Evolutionary conservation across 163 green algal species (phyloP).

Genomic region (Scenedesmus sp.): DNA sequence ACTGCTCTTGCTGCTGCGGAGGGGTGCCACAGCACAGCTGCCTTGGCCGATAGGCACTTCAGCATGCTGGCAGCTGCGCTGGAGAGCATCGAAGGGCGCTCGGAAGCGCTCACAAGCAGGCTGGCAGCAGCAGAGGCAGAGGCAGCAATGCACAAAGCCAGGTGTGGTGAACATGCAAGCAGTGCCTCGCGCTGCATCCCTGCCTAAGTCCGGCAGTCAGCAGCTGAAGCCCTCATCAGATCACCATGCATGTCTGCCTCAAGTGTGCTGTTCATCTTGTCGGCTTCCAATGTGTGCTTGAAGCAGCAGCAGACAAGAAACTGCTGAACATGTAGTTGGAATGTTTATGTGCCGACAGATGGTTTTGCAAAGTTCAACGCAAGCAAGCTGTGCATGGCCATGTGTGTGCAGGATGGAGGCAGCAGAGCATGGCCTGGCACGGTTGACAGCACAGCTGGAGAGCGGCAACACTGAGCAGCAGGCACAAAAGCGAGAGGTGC

Average conservation of each 20-base stretch:
- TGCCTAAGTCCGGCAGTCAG: neutral
- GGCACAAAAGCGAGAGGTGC: conserved; percentile 56
- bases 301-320: neutral
- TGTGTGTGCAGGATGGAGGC: conserved; percentile 43
- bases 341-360: neutral
- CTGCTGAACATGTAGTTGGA: neutral
- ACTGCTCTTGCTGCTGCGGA: conserved; percentile 5
- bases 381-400: neutral
- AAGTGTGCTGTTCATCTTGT: too few relatives aligned
- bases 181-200: neutral
- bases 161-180: neutral
- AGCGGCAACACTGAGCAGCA: conserved; percentile 32
- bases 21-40: neutral
- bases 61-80: conserved; percentile 43
- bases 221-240: neutral
- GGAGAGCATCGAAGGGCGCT: conserved; percentile 45
- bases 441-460: conserved; percentile 31
- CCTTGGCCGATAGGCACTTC: conserved; percentile 14
- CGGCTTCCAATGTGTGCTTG: too few relatives aligned
- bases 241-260: too few relatives aligned
- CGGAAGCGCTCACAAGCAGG: conserved; percentile 3
- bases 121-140: conserved; percentile 27
- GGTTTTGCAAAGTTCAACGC: neutral
- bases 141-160: neutral
- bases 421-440: conserved; percentile 33